Conservation (phyloP, 2,329 filamentous ascomycete genomes). For the Zalaria sp. region DNA sequence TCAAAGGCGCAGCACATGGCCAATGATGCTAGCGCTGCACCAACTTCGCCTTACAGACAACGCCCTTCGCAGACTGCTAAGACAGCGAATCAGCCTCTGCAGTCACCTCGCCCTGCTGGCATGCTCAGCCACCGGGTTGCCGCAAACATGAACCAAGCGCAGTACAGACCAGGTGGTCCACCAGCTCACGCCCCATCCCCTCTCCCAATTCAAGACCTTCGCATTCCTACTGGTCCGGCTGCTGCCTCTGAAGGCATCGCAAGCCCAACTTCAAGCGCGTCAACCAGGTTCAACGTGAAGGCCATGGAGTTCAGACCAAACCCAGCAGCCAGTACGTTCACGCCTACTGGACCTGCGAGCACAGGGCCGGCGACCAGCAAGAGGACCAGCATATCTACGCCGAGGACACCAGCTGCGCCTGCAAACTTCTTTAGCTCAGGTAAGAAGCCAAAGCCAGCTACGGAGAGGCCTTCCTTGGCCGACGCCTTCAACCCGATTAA, state of each 20-base stretch:
- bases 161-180: constrained; percentile 1
- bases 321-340: constrained; percentile 67
- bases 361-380: constrained; percentile 16
- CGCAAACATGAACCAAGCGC: not conserved
- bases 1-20: not conserved
- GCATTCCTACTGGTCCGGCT: constrained; percentile 53
- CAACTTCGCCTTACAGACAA: constrained; percentile 4
- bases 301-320: constrained; percentile 74
- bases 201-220: constrained; percentile 3
- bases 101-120: constrained; percentile 2
- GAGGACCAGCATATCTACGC: constrained; percentile 15
- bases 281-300: constrained; percentile 45
- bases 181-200: constrained; percentile 2
- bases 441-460: constrained; percentile 54
- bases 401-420: constrained; percentile 14
- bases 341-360: constrained; percentile 51
- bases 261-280: constrained; percentile 38
- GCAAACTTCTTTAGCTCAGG: constrained; percentile 48
- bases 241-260: constrained; percentile 33
- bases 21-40: not conserved
- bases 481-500: constrained; percentile 51
- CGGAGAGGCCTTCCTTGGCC: constrained; percentile 39
- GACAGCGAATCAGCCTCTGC: not conserved
- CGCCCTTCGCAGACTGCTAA: constrained; percentile 1
- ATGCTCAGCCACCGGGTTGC: not conserved